Conservation (phyloP, 495 filamentous ascomycete genomes). For the Neurospora tetrasperma region DNA sequence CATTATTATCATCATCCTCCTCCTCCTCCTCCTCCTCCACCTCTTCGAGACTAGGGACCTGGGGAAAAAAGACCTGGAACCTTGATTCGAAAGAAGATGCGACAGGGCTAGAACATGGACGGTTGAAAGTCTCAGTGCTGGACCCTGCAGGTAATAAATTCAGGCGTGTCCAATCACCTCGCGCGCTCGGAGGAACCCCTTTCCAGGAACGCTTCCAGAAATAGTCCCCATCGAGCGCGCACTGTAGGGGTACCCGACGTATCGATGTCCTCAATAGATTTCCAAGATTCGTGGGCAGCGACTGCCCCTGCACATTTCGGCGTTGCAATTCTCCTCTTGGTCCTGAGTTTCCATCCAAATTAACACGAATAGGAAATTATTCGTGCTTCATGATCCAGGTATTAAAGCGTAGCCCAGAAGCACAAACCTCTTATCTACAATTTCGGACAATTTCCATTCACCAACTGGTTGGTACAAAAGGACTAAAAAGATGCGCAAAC, state of each 20-base stretch:
- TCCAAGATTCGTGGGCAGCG: background rate
- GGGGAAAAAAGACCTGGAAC: background rate
- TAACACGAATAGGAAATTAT: background rate
- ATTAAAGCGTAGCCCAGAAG: background rate
- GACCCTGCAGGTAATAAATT: background rate
- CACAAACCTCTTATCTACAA: background rate
- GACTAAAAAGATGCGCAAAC: background rate
- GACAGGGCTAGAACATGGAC: background rate
- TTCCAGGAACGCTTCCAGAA: background rate
- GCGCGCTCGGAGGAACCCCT: background rate
- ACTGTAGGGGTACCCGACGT: background rate
- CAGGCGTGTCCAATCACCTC: background rate
- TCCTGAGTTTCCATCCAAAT: background rate
- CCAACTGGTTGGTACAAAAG: background rate
- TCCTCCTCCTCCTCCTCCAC: background rate
- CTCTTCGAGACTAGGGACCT: background rate
- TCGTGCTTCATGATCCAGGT: background rate
- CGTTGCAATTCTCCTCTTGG: background rate
- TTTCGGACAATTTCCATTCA: background rate
- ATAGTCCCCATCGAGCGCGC: background rate
- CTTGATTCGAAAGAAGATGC: background rate
- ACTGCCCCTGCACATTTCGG: background rate
- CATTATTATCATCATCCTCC: background rate
- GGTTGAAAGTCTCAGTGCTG: background rate
- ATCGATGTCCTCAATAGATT: no score